A percentile compares a stretch with the other conserved stretches of the same genome.
phyloP scores from a whole-genome alignment of 768 basidiomycete species.

The Mrakia blollopis region DNA sequence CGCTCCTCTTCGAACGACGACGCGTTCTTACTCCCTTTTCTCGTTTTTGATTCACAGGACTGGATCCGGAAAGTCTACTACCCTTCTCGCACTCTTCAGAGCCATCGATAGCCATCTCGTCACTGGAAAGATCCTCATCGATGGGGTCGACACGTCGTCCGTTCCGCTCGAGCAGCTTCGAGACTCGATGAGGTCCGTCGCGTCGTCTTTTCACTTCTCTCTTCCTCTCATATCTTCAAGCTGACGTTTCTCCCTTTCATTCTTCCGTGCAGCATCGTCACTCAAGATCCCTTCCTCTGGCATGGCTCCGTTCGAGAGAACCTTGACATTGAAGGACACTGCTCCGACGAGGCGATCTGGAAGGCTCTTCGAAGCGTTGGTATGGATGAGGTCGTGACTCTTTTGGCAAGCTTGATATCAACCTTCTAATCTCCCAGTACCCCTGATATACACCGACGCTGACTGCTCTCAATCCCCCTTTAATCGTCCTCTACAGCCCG shows the following conservation, averaged over 20 bases:
- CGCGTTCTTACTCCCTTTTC: not conserved
- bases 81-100: conserved; percentile 35
- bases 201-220: conserved; percentile 7
- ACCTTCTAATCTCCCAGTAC: no score
- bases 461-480: not conserved
- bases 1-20: no score
- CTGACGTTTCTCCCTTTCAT: not conserved
- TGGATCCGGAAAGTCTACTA: conserved; percentile 37
- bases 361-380: conserved; percentile 29
- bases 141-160: conserved; percentile 33
- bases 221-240: no score
- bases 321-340: conserved; percentile 34
- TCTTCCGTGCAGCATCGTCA: conserved; percentile 24
- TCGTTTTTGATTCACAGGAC: not conserved
- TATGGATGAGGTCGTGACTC: conserved; percentile 6
- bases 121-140: conserved; percentile 32
- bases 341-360: conserved; percentile 36
- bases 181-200: conserved; percentile 30
- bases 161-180: conserved; percentile 31
- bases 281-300: conserved; percentile 21
- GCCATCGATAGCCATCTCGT: conserved; percentile 32
- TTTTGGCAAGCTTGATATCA: not conserved
- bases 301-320: conserved; percentile 35
- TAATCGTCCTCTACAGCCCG: conserved; percentile 1
- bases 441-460: not conserved